Evolutionary conservation across 148 eudicot species (phyloP).

Genomic region (Arbutus unedo): DNA sequence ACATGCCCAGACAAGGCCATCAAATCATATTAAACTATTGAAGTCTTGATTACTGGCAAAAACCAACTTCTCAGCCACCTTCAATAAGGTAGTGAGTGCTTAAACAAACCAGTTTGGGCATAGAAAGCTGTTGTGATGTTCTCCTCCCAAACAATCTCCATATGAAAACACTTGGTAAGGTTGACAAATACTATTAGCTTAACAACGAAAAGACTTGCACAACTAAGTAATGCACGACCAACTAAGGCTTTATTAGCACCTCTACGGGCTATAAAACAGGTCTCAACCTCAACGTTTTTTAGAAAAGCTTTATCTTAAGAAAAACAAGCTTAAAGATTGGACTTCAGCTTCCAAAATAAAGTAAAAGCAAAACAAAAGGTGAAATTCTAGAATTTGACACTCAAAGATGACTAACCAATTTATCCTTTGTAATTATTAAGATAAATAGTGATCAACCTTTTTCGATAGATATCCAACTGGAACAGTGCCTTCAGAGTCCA

Average conservation of each 20-base stretch:
- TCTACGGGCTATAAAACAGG: not conserved
- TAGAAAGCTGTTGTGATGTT: not conserved
- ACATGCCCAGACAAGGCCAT: too few relatives aligned
- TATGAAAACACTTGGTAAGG: not conserved
- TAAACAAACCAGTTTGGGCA: not conserved
- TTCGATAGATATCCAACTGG: not conserved
- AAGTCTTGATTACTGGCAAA: not conserved
- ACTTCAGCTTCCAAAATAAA: not conserved
- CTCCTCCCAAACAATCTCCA: not conserved
- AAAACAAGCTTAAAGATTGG: not conserved
- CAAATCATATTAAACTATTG: too few relatives aligned
- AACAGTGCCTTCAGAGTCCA: not conserved
- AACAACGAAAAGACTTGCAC: not conserved
- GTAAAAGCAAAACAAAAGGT: not conserved
- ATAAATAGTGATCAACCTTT: not conserved
- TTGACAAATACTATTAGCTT: not conserved
- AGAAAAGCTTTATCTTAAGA: not conserved
- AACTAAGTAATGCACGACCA: not conserved
- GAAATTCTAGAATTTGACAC: not conserved
- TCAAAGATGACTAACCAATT: not conserved
- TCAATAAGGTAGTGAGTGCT: not conserved
- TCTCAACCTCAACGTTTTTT: not conserved
- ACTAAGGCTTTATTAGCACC: not conserved
- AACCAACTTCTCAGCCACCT: not conserved
- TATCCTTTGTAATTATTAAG: not conserved